A percentile compares a stretch with the other conserved stretches of the same genome.
Conservation (phyloP, 805 yeast genomes). For the Candida michaelii region DNA sequence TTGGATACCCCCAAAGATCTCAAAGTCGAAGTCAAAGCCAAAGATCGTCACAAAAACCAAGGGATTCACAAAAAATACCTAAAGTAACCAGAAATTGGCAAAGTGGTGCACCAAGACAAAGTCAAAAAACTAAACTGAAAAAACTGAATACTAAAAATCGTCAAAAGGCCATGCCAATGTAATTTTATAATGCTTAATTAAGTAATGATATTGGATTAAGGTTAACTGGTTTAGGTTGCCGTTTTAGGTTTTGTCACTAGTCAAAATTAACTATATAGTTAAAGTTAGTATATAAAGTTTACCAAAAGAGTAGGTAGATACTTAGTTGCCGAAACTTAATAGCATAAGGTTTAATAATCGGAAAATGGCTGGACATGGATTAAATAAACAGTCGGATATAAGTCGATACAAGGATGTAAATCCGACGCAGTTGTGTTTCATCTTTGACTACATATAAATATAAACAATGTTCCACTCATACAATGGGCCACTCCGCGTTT, state of each 20-base stretch:
- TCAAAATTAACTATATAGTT: neutral
- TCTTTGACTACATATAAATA: no score
- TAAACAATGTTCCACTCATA: no score
- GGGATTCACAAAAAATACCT: no score
- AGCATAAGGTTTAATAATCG: no score
- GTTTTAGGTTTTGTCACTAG: neutral
- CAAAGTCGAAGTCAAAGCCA: neutral
- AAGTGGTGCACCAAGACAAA: no score
- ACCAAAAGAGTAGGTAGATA: neutral
- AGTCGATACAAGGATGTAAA: no score
- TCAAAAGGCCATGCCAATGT: constrained; percentile 14
- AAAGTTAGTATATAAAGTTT: neutral
- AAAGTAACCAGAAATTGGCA: no score
- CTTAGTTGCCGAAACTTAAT: neutral
- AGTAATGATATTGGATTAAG: no score
- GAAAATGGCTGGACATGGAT: no score
- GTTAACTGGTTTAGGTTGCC: neutral
- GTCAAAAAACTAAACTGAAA: neutral
- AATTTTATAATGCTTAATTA: neutral
- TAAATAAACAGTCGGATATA: no score
- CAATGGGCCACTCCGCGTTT: no score
- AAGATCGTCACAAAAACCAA: neutral
- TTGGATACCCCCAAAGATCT: neutral
- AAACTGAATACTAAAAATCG: constrained; percentile 2
- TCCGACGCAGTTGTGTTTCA: no score